Evolutionary conservation across 306 rosid genomes (phyloP), one percentile per base, ranked within the genome.

Genomic region (Alnus rubra): DNA sequence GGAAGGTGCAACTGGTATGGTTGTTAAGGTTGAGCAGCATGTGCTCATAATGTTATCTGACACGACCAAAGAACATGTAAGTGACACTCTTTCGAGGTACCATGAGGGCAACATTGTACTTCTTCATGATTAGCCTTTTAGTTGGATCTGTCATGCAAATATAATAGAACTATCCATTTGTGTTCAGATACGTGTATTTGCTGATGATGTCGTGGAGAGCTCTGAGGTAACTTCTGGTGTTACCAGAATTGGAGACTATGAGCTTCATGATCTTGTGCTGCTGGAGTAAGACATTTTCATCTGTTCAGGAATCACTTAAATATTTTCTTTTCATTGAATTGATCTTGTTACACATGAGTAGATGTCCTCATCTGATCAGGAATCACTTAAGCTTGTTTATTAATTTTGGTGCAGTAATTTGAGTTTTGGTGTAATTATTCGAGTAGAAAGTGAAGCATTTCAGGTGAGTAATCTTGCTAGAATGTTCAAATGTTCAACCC

Each of bases 1-100:
- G 79, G 98, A 93, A 84, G 99, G 99, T 68, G 93, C 97, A 62
- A 96, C 98, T 74, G 99, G 99, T 82, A 96, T 96, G 99, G 98
- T 96, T 85, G 96, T 96, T 53, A 96, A 93, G 91, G 98, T 96
- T 59, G 98, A 93, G 45, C 96, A 96, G 78, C 99, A 96, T 67
- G 98, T 93, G 54, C 92, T 96, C 81, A 96, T 91, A 72, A 89
- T 96, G 82, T 82, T 96, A 85, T 93, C 99, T 39, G 99, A 96
- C 81, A 93, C 97, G 19, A 93, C 99, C 14, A 96, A 96, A 87
- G 99, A 96, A 80, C 93, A 96, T 77, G 99, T 96, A 87, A 87
- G 99, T 88, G 76, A 31, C 65, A 15, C 33, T 76, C 53, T 31
- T 13, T 59, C 49, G 67, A 55, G 9, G 71, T 35, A 76, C 9